These are phyloP conservation scores for Medicago lupulina DNA, from an alignment of 306 rosid species.

Conservation along the genomic window DNA sequence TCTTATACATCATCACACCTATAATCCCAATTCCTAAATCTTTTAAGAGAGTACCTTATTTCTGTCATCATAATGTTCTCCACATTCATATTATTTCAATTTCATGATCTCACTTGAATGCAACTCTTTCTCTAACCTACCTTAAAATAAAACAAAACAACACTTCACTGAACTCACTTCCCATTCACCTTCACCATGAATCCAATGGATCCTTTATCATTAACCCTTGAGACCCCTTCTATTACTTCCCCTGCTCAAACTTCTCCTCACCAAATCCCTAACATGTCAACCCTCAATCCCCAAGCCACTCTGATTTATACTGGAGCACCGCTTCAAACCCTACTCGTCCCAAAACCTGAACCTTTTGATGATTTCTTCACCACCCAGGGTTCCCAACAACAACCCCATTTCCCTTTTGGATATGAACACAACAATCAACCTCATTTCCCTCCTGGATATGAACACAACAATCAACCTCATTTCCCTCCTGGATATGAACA, in stretches of 20 bases:
- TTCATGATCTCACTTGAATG: not conserved
- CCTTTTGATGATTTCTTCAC: slow-evolving; percentile 59
- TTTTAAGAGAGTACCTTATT: too few relatives aligned
- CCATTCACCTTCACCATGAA: not conserved
- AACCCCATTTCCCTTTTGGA: not conserved
- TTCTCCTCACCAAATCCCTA: not conserved
- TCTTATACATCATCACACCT: too few relatives aligned
- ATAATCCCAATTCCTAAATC: too few relatives aligned
- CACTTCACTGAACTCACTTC: not conserved
- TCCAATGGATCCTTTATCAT: slow-evolving; percentile 1
- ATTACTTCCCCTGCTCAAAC: not conserved
- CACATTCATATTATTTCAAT: not conserved
- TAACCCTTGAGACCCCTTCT: slow-evolving; percentile 17
- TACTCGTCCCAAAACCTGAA: slow-evolving; percentile 68
- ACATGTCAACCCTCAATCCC: too few relatives aligned
- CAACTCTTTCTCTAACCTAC: not conserved
- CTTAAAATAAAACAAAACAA: too few relatives aligned
- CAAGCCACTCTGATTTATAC: not conserved
- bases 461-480: slow-evolving; percentile 38
- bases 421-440: slow-evolving; percentile 28
- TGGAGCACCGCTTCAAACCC: slow-evolving; percentile 34
- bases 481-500: slow-evolving; percentile 27
- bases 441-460: not conserved
- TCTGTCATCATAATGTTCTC: not conserved
- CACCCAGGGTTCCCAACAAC: slow-evolving; percentile 9